These are phyloP conservation scores for Ceratocystis papillata DNA, from an alignment of 2,329 filamentous ascomycete species.

Conservation along the genomic window DNA sequence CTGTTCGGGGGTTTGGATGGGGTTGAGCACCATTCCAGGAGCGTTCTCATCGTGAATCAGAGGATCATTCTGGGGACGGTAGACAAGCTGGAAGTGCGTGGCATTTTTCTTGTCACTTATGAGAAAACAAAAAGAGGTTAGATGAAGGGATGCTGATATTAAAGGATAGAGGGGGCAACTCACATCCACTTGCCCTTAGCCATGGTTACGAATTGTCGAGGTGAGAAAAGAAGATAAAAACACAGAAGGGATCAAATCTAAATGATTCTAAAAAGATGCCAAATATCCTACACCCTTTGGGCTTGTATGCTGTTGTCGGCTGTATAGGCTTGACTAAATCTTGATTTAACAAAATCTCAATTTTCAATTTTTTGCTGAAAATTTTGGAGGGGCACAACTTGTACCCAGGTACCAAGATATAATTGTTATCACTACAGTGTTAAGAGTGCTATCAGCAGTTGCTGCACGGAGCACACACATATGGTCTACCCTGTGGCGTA, in stretches of 20 bases:
- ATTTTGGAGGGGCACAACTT: conserved; percentile 24
- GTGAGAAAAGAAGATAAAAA: not conserved
- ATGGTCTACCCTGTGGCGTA: not conserved
- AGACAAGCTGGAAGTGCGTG: conserved; percentile 85
- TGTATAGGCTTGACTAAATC: no score
- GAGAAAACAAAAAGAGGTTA: conserved; percentile 24
- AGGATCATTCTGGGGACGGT: conserved; percentile 94
- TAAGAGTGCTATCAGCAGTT: conserved; percentile 3
- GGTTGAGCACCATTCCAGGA: conserved; percentile 83
- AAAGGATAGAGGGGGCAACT: conserved; percentile 25
- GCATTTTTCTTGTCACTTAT: conserved; percentile 73
- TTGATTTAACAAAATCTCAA: not conserved
- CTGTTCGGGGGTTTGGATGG: conserved; percentile 35
- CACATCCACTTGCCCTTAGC: conserved; percentile 61
- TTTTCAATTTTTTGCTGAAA: conserved; percentile 12
- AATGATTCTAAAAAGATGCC: not conserved
- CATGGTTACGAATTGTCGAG: conserved; percentile 46
- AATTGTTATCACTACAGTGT: conserved; percentile 12
- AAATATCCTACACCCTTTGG: no score
- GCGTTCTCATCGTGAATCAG: conserved; percentile 86
- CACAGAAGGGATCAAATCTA: not conserved
- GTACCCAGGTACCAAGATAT: not conserved
- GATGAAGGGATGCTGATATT: not conserved
- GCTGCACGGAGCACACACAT: not conserved
- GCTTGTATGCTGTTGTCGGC: no score